Evolutionary conservation across 2,329 filamentous ascomycete species (phyloP), one percentile per base, ranked within the genome.

Genomic region (Claviceps purpurea): DNA sequence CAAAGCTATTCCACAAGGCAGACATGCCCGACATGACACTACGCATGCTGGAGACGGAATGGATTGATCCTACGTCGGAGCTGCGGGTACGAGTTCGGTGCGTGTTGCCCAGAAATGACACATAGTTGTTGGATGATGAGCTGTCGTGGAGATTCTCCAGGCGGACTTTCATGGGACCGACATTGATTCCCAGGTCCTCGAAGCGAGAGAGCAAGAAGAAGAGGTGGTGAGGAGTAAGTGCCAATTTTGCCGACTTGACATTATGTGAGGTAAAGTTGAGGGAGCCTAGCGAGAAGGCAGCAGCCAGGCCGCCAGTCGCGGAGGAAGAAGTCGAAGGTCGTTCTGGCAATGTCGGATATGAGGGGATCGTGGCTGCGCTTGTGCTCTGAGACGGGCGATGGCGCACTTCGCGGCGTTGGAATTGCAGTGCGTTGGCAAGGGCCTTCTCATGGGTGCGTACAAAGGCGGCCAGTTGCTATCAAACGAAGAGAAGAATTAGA

Each of bases 1-100:
- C 87, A 58, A 97, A 83, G 61, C 84, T 89, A 22, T 88, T 85
- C 91, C 90, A 97, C 46, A 97, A 73, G 14, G 87, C 84, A 53
- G 89, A 93, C 86, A 98, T 95, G 67, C 87, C 88, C 30, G 93
- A 95, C 87, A 97, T 91, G 62, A 95, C 90, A 67, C 91, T 97
- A 65, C 91, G 84, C 59, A 98, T 88, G 70, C 93, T 97, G 24
- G 91, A 95, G 43, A 96, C 89, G 6, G 93, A 97, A 62, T 90
- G 89, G 58, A 97, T 88, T 1, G 93, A 97, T 60, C 89, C 88
- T 52, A 85, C 83, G 69, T 97, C 91, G 47, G 87, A 87, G 57
- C 82, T 78, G 56, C 83, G 82, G 57, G 86, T 85, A 66, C 87
- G 87, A 56, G 87, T 84, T 54, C 87, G 82, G 61, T 91, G 87